Evolutionary conservation across 2,329 filamentous ascomycete genomes (phyloP).

Genomic region (Colletotrichum agaves): DNA sequence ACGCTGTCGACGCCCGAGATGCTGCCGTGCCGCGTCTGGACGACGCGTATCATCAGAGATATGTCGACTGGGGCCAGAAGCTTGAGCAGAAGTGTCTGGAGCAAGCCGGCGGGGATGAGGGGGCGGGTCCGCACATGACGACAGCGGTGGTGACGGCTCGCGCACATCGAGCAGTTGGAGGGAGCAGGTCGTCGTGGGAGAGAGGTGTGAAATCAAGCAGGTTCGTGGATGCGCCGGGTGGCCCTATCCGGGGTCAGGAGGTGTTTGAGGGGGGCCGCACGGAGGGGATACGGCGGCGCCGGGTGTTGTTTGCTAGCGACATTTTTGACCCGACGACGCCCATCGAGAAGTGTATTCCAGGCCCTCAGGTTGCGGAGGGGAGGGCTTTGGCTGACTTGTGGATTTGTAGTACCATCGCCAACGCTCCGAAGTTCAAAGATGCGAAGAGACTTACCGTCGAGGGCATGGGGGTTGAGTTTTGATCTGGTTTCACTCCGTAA

Average conservation of each 20-base stretch:
- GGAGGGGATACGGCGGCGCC: neutral
- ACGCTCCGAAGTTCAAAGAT: neutral
- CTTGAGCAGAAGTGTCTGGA: conserved; percentile 6
- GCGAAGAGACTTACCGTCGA: neutral
- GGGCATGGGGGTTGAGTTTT: conserved; percentile 6
- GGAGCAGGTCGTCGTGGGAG: conserved; percentile 1
- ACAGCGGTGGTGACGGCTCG: conserved; percentile 53
- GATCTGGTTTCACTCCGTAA: no score
- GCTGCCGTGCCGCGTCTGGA: neutral
- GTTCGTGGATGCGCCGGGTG: conserved; percentile 12
- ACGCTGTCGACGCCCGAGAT: neutral
- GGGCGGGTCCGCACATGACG: conserved; percentile 43
- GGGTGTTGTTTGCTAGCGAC: conserved; percentile 9
- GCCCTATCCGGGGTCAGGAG: neutral
- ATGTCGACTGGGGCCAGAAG: conserved; percentile 2
- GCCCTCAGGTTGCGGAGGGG: no score
- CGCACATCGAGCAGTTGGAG: neutral
- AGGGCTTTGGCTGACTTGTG: neutral
- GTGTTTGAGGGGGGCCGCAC: conserved; percentile 12
- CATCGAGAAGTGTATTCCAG: conserved; percentile 13
- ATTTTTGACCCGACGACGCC: conserved; percentile 21
- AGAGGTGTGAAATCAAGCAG: neutral
- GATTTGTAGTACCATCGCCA: neutral
- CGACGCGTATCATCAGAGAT: conserved; percentile 1
- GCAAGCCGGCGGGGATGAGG: neutral